Base-by-base conservation (phyloP, 2,329 filamentous ascomycete species). In the Daldinia sp. region DNA sequence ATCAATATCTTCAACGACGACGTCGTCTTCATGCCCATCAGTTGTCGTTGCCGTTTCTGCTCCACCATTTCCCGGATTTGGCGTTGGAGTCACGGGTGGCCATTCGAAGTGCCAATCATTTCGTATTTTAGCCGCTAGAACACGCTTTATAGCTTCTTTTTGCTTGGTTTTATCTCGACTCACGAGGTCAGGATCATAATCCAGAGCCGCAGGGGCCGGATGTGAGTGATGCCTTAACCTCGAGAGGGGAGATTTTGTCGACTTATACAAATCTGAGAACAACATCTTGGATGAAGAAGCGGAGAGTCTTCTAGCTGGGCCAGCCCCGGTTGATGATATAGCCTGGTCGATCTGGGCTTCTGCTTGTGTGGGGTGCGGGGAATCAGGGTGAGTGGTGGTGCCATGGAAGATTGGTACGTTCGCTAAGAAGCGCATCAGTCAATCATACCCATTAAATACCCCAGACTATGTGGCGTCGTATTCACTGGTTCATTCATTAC, bases 131-230 rank as follows among this genome's bases (percentile, higher is more conserved):
- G 84, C 82, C 2, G 81, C 78, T 1, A 91, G 79, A 71, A 86
- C 87, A 57, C 81, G 84, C 74, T 82, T 87, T 39, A 91, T 85
- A 12, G 89, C 89, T 44, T 89, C 87, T 75, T 90, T 90, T 72
- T 89, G 87, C 79, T 86, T 89, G 28, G 78, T 69, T 76, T 90
- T 90, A 76, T 91, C 89, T 74, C 83, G 86, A 76, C 86, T 89
- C 56, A 89, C 78, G 5, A 91, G 82, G 74, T 90, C 89, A 20
- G 86, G 83, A 68, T 90, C 86, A 73, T 88, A 86, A 73, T 89
- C 82, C 48, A 80, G 72, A 53, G 70, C 69, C 50, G 68, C 65
- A 60, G 62, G 74, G 76, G 68, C 74, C 60, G 61, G 74, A 67
- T 68, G 77, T 69, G 73, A 77, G 72, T 74, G 76, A 69, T 81